These are phyloP conservation scores for Globisporangium sylvaticum DNA, from an alignment of 352 stramenopile species.

Conservation along the genomic window DNA sequence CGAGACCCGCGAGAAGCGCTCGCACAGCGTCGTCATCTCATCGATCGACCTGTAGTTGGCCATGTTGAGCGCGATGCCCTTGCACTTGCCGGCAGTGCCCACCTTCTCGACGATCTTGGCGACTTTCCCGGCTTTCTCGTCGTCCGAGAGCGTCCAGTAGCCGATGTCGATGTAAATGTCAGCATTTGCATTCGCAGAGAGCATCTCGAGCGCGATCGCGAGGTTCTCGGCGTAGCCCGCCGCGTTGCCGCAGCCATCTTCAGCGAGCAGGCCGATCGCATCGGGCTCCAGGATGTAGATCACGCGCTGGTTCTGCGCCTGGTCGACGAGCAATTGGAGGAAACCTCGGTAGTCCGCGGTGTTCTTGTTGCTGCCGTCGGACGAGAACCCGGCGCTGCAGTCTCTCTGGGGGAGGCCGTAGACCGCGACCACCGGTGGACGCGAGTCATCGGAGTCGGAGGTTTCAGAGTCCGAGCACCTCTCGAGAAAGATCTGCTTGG, in stretches of 20 bases:
- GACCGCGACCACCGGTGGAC: conserved; percentile 30
- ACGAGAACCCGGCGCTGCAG: conserved; percentile 51
- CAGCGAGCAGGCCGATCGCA: conserved; percentile 49
- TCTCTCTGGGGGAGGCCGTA: conserved; percentile 76
- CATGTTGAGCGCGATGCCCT: conserved; percentile 72
- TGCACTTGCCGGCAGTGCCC: conserved; percentile 24
- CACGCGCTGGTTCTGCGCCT: conserved; percentile 23
- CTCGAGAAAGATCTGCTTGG: conserved; percentile 21
- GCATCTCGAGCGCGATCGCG: conserved; percentile 35
- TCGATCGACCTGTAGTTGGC: conserved; percentile 64
- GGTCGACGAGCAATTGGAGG: conserved; percentile 27
- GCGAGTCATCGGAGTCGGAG: background rate
- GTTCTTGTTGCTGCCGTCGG: conserved; percentile 32
- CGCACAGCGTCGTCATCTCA: conserved; percentile 47
- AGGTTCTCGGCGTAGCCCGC: conserved; percentile 48
- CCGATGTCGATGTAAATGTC: conserved; percentile 67
- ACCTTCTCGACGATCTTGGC: conserved; percentile 42
- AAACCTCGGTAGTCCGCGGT: conserved; percentile 42
- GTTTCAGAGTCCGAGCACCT: conserved; percentile 10
- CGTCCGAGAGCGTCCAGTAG: conserved; percentile 49
- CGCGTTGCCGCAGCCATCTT: conserved; percentile 25
- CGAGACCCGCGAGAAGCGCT: conserved; percentile 47
- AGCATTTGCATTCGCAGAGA: conserved; percentile 60
- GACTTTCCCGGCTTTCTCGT: conserved; percentile 22
- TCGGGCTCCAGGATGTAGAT: conserved; percentile 69